Conservation (phyloP, 805 yeast species). For the Candida hungchunana region DNA sequence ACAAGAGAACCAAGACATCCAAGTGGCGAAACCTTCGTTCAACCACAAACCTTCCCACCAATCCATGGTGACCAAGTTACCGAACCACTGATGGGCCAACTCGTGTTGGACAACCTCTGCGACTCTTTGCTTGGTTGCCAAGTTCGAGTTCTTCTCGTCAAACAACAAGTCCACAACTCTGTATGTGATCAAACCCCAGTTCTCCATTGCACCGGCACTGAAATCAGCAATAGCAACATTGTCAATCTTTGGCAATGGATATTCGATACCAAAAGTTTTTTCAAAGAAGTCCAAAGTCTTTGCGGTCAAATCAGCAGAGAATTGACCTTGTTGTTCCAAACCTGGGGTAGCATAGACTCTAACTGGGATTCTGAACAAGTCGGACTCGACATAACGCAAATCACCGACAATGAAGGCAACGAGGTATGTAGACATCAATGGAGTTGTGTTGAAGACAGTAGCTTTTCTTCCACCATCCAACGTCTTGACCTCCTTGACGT, state of each 20-base stretch:
- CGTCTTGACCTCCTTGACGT: conserved; percentile 46
- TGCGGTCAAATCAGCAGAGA: conserved; percentile 71
- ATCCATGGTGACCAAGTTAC: conserved; percentile 86
- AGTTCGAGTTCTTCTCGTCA: conserved; percentile 66
- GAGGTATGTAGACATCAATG: conserved; percentile 79
- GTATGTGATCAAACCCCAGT: conserved; percentile 77
- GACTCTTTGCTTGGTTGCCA: conserved; percentile 64
- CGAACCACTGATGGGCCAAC: conserved; percentile 91
- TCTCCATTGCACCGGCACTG: conserved; percentile 88
- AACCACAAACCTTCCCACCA: conserved; percentile 92
- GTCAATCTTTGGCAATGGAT: conserved; percentile 78
- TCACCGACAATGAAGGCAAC: conserved; percentile 84
- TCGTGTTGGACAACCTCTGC: conserved; percentile 87
- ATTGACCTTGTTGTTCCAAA: conserved; percentile 62
- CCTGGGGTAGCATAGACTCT: conserved; percentile 82
- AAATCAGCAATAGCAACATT: conserved; percentile 81
- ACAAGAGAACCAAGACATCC: conserved; percentile 87
- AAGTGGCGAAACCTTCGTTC: conserved; percentile 86
- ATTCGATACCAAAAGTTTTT: conserved; percentile 65
- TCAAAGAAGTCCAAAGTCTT: conserved; percentile 73
- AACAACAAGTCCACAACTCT: conserved; percentile 71
- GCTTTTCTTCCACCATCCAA: conserved; percentile 43
- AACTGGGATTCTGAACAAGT: conserved; percentile 66
- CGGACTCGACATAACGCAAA: conserved; percentile 65
- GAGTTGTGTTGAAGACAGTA: conserved; percentile 68